These are phyloP conservation scores for Fusarium tupiense DNA, from an alignment of 2,329 filamentous ascomycete species.

Conservation along the genomic window DNA sequence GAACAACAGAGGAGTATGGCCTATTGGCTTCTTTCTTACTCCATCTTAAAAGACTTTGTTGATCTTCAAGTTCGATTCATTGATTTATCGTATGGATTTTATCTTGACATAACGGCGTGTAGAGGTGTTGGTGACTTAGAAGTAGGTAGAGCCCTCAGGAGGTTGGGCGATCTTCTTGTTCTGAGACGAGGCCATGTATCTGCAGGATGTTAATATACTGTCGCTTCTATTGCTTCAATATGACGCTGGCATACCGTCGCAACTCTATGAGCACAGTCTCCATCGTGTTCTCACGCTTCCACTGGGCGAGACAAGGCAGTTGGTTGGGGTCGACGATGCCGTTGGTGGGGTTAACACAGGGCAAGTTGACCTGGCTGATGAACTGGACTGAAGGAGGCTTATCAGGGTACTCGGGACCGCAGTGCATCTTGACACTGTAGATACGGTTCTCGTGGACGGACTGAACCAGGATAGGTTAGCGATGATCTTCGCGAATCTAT, in stretches of 20 bases:
- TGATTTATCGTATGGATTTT: slow-evolving; percentile 4
- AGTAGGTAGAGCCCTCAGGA: slow-evolving; percentile 76
- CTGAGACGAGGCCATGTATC: slow-evolving; percentile 90
- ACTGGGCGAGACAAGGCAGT: slow-evolving; percentile 85
- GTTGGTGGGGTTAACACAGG: slow-evolving; percentile 83
- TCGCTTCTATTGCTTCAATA: neutral
- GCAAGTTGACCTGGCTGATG: slow-evolving; percentile 94
- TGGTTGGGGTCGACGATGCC: slow-evolving; percentile 87
- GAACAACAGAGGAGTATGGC: slow-evolving; percentile 25
- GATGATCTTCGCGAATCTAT: neutral
- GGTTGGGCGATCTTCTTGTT: slow-evolving; percentile 98
- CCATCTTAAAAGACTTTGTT: slow-evolving; percentile 3
- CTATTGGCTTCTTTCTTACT: slow-evolving; percentile 29
- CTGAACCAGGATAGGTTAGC: slow-evolving; percentile 54
- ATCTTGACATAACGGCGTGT: slow-evolving; percentile 15
- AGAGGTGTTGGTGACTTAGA: slow-evolving; percentile 34
- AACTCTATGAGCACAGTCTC: slow-evolving; percentile 92
- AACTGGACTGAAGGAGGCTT: slow-evolving; percentile 90
- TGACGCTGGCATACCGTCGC: slow-evolving; percentile 66
- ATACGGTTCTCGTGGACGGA: slow-evolving; percentile 98
- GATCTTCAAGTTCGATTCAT: slow-evolving; percentile 17
- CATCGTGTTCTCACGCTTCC: slow-evolving; percentile 95
- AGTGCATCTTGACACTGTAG: slow-evolving; percentile 97
- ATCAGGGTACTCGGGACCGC: slow-evolving; percentile 89
- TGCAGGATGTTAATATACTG: slow-evolving; percentile 47